Base-by-base conservation (phyloP, 2,329 filamentous ascomycete species). In the Emydomyces testavorans region DNA sequence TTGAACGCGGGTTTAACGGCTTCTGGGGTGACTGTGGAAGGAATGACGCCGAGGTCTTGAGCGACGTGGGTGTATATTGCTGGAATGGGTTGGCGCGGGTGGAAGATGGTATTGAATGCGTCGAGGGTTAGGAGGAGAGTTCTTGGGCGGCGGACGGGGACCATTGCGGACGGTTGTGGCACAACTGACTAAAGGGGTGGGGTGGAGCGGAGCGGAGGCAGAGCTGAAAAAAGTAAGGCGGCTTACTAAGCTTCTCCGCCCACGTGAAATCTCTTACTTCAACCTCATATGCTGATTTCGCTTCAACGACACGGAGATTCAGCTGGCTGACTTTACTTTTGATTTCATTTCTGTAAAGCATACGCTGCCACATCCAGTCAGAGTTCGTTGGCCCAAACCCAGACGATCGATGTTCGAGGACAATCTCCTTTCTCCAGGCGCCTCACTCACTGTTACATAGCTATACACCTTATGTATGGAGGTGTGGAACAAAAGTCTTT, bases 61-160 rank as follows among this genome's bases (percentile, higher is more conserved):
- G 68, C 68, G 40, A 62, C 56, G 8, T 62, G 53, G 21, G 64
- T 57, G 56, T 72, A 72, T 53, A 69, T 65, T 6, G 60, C 55
- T 5, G 63, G 57, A 26, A 71, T 55, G 1, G 68, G 62, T 2
- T 55, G 53, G 48, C 63, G 62, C 0, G 69, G 69, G 43, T 65
- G 54, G 54, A 71, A 71, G 40, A 72, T 52, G 2, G 69, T 72
- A 18, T 62, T 64, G 49, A 71, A 69, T 28, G 69, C 69, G 55
- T 72, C 69, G 34, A 71, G 56, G 28, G 69, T 71, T 16, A 71
- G 58, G 28, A 71, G 62, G 21, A 71, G 46, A 18, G 51, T 51
- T 7, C 40, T 32, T 24, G 29, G 41, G 31, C 24, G 26, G 26
- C 18, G 31, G 16, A 15, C n/a, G 15, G 43, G 32, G n/a, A n/a